Percentiles rank a stretch among this genome's conserved stretches.
Conservation (phyloP, 2,329 filamentous ascomycete genomes). For the Trichocomaceae sp. region DNA sequence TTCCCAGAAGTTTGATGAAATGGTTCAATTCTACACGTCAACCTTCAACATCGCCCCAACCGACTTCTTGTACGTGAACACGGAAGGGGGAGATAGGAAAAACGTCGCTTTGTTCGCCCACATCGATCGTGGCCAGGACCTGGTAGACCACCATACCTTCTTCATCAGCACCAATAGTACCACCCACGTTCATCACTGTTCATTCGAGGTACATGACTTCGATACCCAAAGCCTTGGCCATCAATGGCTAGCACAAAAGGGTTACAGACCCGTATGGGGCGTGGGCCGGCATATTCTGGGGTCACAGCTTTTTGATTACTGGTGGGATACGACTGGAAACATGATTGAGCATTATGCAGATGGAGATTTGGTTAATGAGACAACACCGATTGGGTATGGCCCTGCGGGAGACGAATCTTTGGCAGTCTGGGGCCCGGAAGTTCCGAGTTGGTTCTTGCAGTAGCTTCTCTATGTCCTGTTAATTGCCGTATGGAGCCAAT, state of each 20-base stretch:
- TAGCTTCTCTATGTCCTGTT: no score
- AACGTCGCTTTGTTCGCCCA: conserved; percentile 43
- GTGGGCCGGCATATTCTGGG: conserved; percentile 48
- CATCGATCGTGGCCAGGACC: conserved; percentile 43
- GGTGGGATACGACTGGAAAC: conserved; percentile 36
- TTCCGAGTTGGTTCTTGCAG: conserved; percentile 28
- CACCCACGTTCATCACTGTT: conserved; percentile 45
- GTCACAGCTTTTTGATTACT: conserved; percentile 49
- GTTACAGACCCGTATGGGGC: conserved; percentile 45
- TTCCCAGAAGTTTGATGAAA: conserved; percentile 20
- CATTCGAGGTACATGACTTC: conserved; percentile 48
- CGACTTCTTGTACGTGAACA: conserved; percentile 25
- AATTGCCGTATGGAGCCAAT: no score
- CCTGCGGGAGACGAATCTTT: conserved; percentile 28
- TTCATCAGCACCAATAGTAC: conserved; percentile 37
- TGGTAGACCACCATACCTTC: conserved; percentile 49
- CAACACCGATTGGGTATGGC: conserved; percentile 29
- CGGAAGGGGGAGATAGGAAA: conserved; percentile 12
- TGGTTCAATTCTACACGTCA: conserved; percentile 24
- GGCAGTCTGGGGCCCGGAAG: conserved; percentile 32
- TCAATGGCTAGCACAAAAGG: conserved; percentile 43
- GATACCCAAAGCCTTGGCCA: conserved; percentile 49
- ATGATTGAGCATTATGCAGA: conserved; percentile 44
- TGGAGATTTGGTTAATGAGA: conserved; percentile 45
- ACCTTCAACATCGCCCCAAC: conserved; percentile 28